Evolutionary conservation across 208 protist genomes (phyloP).

Genomic region (Sergeia podlipaevii): DNA sequence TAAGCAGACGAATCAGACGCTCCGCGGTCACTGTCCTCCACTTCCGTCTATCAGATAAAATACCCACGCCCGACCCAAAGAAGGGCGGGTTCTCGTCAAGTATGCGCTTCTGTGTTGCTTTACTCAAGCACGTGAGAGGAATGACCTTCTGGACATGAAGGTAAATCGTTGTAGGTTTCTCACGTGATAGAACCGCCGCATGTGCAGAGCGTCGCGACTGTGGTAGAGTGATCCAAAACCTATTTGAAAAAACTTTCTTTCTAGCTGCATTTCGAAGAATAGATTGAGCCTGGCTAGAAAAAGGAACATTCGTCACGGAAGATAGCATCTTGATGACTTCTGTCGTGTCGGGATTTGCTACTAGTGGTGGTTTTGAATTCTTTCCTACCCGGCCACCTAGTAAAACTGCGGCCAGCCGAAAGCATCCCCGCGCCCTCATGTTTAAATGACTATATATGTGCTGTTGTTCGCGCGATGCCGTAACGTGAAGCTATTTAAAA

Average conservation of each 20-base stretch:
- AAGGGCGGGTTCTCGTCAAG: conserved; percentile 85
- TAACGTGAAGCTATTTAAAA: not conserved
- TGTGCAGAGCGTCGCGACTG: conserved; percentile 74
- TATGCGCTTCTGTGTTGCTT: conserved; percentile 57
- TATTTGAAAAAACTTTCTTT: conserved; percentile 42
- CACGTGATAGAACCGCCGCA: conserved; percentile 58
- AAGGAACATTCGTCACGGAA: conserved; percentile 70
- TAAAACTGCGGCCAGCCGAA: not conserved
- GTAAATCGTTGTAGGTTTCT: conserved; percentile 62
- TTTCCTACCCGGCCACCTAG: too few relatives aligned
- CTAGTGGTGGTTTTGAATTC: not conserved
- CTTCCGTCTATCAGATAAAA: conserved; percentile 79
- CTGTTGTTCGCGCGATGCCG: not conserved
- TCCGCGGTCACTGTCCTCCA: conserved; percentile 78
- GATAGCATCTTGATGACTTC: conserved; percentile 61
- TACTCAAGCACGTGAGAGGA: conserved; percentile 46
- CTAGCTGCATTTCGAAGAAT: conserved; percentile 35
- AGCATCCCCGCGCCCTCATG: conserved; percentile 1
- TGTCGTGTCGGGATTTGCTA: not conserved
- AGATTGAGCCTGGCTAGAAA: conserved; percentile 48
- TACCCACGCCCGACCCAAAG: conserved; percentile 85
- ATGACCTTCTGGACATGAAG: conserved; percentile 79
- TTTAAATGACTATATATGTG: too few relatives aligned
- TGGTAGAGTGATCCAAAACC: conserved; percentile 77
- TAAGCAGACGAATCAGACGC: conserved; percentile 65